phyloP scores from a whole-genome alignment of 345 rosid species.

The Mercurialis annua region DNA sequence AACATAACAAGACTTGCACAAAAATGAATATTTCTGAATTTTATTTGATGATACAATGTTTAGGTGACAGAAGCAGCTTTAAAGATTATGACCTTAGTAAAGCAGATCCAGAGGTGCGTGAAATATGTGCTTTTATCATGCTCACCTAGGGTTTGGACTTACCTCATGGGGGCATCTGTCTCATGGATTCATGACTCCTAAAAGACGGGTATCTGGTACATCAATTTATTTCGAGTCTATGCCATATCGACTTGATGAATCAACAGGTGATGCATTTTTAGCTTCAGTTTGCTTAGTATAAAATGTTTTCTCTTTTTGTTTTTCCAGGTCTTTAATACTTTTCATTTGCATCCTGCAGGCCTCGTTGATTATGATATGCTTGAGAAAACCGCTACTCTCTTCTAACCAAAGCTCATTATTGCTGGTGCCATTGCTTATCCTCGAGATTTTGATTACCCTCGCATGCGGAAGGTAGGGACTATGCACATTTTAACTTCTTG shows the following conservation, averaged over 20 bases:
- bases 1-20: background rate
- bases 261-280: conserved; percentile 51
- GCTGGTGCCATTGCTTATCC: conserved; percentile 98
- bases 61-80: conserved; percentile 47
- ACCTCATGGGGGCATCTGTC: conserved; percentile 96
- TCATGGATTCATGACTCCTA: conserved; percentile 95
- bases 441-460: conserved; percentile 88
- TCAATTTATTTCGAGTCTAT: conserved; percentile 91
- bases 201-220: conserved; percentile 88
- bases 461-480: conserved; percentile 78
- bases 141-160: conserved; percentile 72
- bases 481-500: background rate
- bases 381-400: conserved; percentile 76
- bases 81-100: conserved; percentile 53
- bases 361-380: conserved; percentile 90
- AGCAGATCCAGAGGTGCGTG: conserved; percentile 73
- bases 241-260: conserved; percentile 93
- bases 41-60: conserved; percentile 14
- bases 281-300: background rate
- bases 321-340: conserved; percentile 12
- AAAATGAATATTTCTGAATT: background rate
- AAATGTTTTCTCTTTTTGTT: conserved; percentile 5
- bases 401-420: conserved; percentile 89
- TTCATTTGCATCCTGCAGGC: conserved; percentile 41
- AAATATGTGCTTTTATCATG: conserved; percentile 34